Evolutionary conservation across 805 yeast species (phyloP).

Genomic region (Metschnikowia henanensis): DNA sequence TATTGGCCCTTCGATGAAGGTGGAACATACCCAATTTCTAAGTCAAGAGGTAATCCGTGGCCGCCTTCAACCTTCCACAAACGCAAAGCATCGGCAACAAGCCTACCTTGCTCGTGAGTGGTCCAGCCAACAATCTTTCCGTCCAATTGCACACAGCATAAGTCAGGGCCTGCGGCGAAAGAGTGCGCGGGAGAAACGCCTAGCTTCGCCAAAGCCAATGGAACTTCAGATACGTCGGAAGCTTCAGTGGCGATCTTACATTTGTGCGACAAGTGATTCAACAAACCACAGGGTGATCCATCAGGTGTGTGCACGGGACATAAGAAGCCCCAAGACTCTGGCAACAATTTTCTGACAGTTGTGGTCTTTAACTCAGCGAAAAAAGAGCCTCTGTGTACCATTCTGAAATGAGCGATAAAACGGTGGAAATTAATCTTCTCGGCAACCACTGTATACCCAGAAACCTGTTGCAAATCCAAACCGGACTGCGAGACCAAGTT

Average conservation of each 20-base stretch:
- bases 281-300: slow-evolving; percentile 98
- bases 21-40: slow-evolving; percentile 95
- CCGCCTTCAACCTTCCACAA: slow-evolving; percentile 87
- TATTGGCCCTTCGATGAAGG: slow-evolving; percentile 96
- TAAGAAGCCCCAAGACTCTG: slow-evolving; percentile 98
- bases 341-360: slow-evolving; percentile 91
- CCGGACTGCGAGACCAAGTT: slow-evolving; percentile 96
- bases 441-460: slow-evolving; percentile 98
- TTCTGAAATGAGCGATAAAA: slow-evolving; percentile 96
- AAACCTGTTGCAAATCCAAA: slow-evolving; percentile 94
- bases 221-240: slow-evolving; percentile 71
- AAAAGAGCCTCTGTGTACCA: slow-evolving; percentile 99
- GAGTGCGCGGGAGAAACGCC: slow-evolving; percentile 84
- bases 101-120: slow-evolving; percentile 81
- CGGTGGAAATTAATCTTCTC: slow-evolving; percentile 97
- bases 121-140: slow-evolving; percentile 95
- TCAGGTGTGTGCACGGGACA: slow-evolving; percentile 99
- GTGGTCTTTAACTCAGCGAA: slow-evolving; percentile 98
- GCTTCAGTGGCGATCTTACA: slow-evolving; percentile 82
- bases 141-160: slow-evolving; percentile 91
- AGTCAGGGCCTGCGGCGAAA: slow-evolving; percentile 82
- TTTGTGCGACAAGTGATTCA: slow-evolving; percentile 95
- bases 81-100: slow-evolving; percentile 87
- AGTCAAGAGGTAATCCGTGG: slow-evolving; percentile 75
- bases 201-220: slow-evolving; percentile 60